Evolutionary conservation across 768 basidiomycete genomes (phyloP).

Genomic region (Phylloporus sp.): DNA sequence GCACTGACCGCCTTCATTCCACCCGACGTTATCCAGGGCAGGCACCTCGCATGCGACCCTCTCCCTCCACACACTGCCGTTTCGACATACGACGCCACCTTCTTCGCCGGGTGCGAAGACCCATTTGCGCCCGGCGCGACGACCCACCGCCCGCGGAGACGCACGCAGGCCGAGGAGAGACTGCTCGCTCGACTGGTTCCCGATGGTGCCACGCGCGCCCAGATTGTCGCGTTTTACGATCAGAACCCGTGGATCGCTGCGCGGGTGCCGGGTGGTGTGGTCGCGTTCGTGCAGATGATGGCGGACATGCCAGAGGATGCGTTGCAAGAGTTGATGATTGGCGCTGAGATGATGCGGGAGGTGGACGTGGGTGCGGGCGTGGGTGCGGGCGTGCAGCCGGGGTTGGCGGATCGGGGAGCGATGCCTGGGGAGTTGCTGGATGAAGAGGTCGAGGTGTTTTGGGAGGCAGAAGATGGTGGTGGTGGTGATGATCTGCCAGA

Average conservation of each 20-base stretch:
- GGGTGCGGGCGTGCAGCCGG: constrained; percentile 24
- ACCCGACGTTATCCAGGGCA: constrained; percentile 42
- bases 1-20: constrained; percentile 71
- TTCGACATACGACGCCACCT: constrained; percentile 63
- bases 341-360: constrained; percentile 37
- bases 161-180: constrained; percentile 46
- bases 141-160: constrained; percentile 34
- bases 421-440: constrained; percentile 48
- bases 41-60: constrained; percentile 77
- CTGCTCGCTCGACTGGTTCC: constrained; percentile 53
- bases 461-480: constrained; percentile 21
- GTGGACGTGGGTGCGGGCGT: constrained; percentile 24
- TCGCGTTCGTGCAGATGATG: constrained; percentile 55
- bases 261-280: constrained; percentile 61
- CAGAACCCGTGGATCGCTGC: constrained; percentile 50
- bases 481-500: constrained; percentile 30
- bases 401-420: constrained; percentile 19
- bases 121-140: constrained; percentile 27
- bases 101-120: constrained; percentile 67
- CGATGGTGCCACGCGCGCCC: constrained; percentile 50
- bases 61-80: constrained; percentile 64
- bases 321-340: constrained; percentile 57
- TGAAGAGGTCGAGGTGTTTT: constrained; percentile 25
- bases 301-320: constrained; percentile 52
- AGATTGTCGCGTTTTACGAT: constrained; percentile 58